Evolutionary conservation across 768 basidiomycete genomes (phyloP).

Genomic region (Lactarius deliciosus): DNA sequence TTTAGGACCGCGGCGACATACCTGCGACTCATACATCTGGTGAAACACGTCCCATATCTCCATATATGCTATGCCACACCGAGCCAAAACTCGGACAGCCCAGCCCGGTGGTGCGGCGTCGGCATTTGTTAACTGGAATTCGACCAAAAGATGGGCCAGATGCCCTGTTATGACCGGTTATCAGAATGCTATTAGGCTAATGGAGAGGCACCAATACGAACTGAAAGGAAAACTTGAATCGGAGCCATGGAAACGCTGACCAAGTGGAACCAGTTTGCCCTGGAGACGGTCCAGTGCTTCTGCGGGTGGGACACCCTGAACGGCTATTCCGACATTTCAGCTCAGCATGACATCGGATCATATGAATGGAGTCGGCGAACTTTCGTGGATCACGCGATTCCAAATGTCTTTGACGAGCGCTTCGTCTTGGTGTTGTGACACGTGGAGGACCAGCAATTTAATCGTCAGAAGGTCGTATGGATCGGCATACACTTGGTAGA

Average conservation of each 20-base stretch:
- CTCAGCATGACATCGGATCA: constrained; percentile 6
- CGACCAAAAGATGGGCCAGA: constrained; percentile 71
- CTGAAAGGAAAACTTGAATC: constrained; percentile 87
- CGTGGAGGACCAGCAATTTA: constrained; percentile 87
- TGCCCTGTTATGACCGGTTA: constrained; percentile 50
- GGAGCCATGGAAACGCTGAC: constrained; percentile 87
- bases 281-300: constrained; percentile 62
- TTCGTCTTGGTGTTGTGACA: constrained; percentile 90
- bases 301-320: constrained; percentile 54
- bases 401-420: constrained; percentile 80
- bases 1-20: constrained; percentile 37
- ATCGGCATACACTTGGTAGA: constrained; percentile 85
- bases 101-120: constrained; percentile 69
- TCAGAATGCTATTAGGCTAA: constrained; percentile 4
- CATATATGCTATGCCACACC: constrained; percentile 77
- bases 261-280: constrained; percentile 65
- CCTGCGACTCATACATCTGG: constrained; percentile 68
- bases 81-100: constrained; percentile 74
- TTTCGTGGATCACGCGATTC: constrained; percentile 81
- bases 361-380: constrained; percentile 42
- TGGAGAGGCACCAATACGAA: constrained; percentile 43
- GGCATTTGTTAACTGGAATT: constrained; percentile 64
- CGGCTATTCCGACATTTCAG: constrained; percentile 40
- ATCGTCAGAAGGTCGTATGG: constrained; percentile 81
- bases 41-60: constrained; percentile 86